These are phyloP conservation scores for Akanthomyces lecanii DNA, from an alignment of 2,329 filamentous ascomycete species.

Conservation along the genomic window DNA sequence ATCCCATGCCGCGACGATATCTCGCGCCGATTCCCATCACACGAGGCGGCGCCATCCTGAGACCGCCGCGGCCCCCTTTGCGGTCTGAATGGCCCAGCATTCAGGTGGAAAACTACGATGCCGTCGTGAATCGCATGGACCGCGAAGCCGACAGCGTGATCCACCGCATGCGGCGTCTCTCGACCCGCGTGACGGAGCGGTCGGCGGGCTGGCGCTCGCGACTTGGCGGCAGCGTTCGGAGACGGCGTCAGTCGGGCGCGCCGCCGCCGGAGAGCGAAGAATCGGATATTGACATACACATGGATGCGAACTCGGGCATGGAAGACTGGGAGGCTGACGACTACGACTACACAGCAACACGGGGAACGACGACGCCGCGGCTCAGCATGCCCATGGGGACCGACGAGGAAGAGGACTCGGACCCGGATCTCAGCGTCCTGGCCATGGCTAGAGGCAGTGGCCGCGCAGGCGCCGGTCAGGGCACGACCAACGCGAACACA, in stretches of 20 bases:
- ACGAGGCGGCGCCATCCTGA: background rate
- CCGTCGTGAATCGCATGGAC: background rate
- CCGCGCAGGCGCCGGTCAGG: conserved; percentile 6
- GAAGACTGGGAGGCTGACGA: conserved; percentile 1
- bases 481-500: background rate
- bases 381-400: conserved; percentile 36
- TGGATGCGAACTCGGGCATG: background rate
- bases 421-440: conserved; percentile 36
- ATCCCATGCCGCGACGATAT: conserved; percentile 7
- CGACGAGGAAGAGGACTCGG: conserved; percentile 32
- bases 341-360: conserved; percentile 24
- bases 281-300: background rate
- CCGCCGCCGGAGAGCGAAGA: background rate
- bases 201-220: conserved; percentile 5
- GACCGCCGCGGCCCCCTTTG: background rate
- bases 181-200: conserved; percentile 3
- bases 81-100: background rate
- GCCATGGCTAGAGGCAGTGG: conserved; percentile 29
- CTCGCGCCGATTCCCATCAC: conserved; percentile 1
- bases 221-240: background rate
- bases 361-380: conserved; percentile 27
- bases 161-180: background rate
- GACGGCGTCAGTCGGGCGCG: background rate
- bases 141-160: background rate
- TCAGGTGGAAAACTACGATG: background rate